Evolutionary conservation across 805 yeast species (phyloP).

Genomic region (Starmerella vitae): DNA sequence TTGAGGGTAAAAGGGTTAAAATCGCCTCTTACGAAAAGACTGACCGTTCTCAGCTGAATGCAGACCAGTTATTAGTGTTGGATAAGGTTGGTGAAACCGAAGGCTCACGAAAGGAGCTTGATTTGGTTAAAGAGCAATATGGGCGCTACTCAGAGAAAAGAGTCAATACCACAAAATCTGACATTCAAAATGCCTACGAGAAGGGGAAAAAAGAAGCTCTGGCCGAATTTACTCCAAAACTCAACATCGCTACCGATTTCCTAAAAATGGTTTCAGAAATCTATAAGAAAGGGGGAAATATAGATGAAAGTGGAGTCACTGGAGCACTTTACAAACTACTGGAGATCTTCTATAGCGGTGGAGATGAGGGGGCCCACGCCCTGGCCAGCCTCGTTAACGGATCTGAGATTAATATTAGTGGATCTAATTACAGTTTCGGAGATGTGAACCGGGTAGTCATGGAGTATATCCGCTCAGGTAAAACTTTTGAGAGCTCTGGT

Average conservation of each 20-base stretch:
- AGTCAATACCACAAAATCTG: neutral
- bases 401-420: neutral
- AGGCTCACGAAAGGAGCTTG: conserved; percentile 1
- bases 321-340: conserved; percentile 1
- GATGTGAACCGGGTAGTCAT: conserved; percentile 3
- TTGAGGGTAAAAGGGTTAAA: neutral
- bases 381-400: conserved; percentile 1
- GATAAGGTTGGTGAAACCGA: neutral
- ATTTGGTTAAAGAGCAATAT: neutral
- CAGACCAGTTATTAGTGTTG: neutral
- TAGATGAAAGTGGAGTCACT: neutral
- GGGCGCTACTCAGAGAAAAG: neutral
- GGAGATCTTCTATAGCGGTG: conserved; percentile 4
- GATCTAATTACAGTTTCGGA: neutral
- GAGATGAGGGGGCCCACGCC: conserved; percentile 1
- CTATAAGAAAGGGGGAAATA: neutral
- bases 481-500: too few relatives aligned
- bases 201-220: neutral
- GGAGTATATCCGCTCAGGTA: too few relatives aligned
- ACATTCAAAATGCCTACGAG: neutral
- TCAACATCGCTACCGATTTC: neutral
- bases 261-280: conserved; percentile 1
- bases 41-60: conserved; percentile 2
- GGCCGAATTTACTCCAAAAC: neutral
- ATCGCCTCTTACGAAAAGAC: neutral